Conservation (phyloP, 176 grass and related monocot genomes). For the Rhipidocladum racemiflorum region DNA sequence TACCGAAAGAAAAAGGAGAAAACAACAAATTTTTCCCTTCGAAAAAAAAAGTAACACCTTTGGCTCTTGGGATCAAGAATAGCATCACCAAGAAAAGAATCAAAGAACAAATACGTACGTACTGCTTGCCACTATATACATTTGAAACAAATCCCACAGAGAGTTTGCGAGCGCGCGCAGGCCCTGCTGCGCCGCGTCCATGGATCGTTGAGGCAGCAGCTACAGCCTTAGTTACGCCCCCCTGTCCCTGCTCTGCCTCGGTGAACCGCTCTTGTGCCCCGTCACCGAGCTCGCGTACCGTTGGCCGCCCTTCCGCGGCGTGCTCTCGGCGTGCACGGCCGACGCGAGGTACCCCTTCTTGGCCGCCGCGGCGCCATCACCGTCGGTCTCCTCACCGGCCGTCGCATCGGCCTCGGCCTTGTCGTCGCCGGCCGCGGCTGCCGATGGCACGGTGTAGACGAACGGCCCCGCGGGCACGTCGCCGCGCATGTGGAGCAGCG, state of each 20-base stretch:
- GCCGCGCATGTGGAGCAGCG: slow-evolving; percentile 29
- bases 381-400: not conserved
- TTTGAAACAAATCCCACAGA: not conserved
- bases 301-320: not conserved
- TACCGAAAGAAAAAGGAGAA: not conserved
- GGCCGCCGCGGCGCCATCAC: not conserved
- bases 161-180: too few relatives aligned
- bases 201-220: too few relatives aligned
- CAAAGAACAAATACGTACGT: not conserved
- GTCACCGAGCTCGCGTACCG: slow-evolving; percentile 44
- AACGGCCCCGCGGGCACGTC: slow-evolving; percentile 37
- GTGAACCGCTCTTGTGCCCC: slow-evolving; percentile 19
- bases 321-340: slow-evolving; percentile 16
- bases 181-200: not conserved
- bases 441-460: slow-evolving; percentile 29
- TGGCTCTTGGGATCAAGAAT: not conserved
- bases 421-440: not conserved
- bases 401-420: not conserved
- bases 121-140: slow-evolving; percentile 2
- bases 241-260: slow-evolving; percentile 33
- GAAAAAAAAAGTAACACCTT: not conserved
- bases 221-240: not conserved
- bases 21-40: not conserved
- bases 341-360: slow-evolving; percentile 14
- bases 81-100: slow-evolving; percentile 30